phyloP scores from a whole-genome alignment of 2,329 filamentous ascomycete genomes.

The Neonectria neomacrospora region DNA sequence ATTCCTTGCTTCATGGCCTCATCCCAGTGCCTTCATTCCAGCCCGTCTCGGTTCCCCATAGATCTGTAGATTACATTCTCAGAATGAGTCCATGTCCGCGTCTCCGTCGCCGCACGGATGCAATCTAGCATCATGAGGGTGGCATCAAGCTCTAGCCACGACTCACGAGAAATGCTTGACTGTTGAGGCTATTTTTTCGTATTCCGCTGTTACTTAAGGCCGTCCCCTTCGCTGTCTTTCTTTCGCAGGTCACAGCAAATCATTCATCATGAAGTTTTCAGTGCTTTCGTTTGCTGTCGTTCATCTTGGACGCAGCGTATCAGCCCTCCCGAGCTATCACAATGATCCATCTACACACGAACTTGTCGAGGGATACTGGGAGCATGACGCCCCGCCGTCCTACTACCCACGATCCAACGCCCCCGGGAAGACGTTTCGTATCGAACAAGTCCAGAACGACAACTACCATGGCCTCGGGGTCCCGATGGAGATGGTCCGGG shows the following conservation, averaged over 20 bases:
- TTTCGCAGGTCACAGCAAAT: neutral
- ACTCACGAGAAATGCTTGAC: neutral
- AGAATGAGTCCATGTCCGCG: neutral
- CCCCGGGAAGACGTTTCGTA: conserved; percentile 38
- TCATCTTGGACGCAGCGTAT: conserved; percentile 9
- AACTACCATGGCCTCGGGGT: conserved; percentile 49
- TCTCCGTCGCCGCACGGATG: neutral
- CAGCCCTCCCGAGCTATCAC: neutral
- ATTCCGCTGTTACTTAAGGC: neutral
- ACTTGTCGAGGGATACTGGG: conserved; percentile 17
- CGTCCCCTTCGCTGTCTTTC: neutral
- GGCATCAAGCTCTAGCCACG: neutral
- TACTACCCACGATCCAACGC: conserved; percentile 22
- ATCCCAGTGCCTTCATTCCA: neutral
- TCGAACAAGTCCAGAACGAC: conserved; percentile 51
- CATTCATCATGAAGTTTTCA: conserved; percentile 25
- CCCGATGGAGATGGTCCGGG: conserved; percentile 44
- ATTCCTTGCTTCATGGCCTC: neutral
- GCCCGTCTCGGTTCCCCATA: neutral
- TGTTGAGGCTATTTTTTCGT: neutral
- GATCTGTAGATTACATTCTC: neutral
- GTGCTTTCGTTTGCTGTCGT: conserved; percentile 4
- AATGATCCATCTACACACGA: neutral
- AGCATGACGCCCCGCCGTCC: conserved; percentile 13
- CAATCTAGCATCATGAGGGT: neutral